Evolutionary conservation across 352 stramenopile genomes (phyloP), one percentile per base, ranked within the genome.

Genomic region (Pseudoperonospora humuli): DNA sequence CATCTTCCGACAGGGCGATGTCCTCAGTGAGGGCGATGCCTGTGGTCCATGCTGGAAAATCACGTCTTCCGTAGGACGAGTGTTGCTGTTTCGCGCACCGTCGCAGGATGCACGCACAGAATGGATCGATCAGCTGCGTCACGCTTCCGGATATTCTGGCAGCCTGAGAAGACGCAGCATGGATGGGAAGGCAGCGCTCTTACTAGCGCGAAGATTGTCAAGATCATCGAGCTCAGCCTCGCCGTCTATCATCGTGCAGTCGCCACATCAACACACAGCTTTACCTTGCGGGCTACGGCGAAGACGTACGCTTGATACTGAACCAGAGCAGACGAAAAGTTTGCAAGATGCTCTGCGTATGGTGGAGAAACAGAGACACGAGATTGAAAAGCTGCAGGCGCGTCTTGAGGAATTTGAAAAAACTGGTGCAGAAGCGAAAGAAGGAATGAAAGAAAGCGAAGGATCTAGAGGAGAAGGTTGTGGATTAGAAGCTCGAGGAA

Each of bases 31-130:
- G 0, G 62, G 57, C 1, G 75, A 84, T 10, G 70, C 81, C 14
- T 86, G 75, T 17, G 75, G 75, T 1, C 72, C 72, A 24, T 87
- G 75, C 61, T 87, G 72, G 70, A 85, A 87, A 43, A 13, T 87
- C 31, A 85, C 67, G 50, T 81, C 70, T 7, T 66, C 41, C 21
- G 61, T 56, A 8, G 70, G 68, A 0, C 70, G 75, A 8, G 66
- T 82, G 34, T 38, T 87, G 29, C 60, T 87, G 28, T 87, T 87
- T 45, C 73, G 75, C 7, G 63, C 73, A n/a, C 57, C 61, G 9
- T 75, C 67, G 14, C 50, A 63, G 18, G 68, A 82, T 14, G 50
- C 62, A 11, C 66, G 75, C 1, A 19, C 67, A 5, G 49, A 70
- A 14, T 87, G 75, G 75, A 67, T 87, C 18, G 54, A 77, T 3